Evolutionary conservation across 2,329 filamentous ascomycete genomes (phyloP).

Genomic region (Penicillium sp.): DNA sequence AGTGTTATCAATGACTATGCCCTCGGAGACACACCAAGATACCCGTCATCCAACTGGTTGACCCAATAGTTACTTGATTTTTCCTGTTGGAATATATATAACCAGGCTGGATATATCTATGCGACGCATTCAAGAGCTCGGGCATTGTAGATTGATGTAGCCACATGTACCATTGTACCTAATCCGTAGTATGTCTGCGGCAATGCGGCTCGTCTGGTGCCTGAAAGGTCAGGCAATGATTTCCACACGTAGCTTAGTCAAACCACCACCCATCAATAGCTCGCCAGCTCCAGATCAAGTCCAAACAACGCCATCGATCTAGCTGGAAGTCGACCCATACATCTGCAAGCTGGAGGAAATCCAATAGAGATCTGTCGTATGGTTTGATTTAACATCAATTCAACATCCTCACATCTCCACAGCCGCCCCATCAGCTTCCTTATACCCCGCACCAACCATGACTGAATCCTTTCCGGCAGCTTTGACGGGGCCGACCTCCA

Average conservation of each 20-base stretch:
- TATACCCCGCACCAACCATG: constrained; percentile 26
- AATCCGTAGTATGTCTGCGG: not conserved
- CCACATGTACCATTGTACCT: too few species aligned
- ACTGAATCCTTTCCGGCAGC: constrained; percentile 38
- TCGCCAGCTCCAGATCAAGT: not conserved
- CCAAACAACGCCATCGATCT: not conserved
- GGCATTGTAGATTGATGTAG: too few species aligned
- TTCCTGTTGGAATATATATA: too few species aligned
- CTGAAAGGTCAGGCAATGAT: not conserved
- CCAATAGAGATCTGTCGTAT: not conserved
- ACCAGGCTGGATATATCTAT: too few species aligned
- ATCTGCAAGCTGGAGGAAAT: not conserved
- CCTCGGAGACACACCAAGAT: too few species aligned
- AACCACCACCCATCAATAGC: constrained; percentile 6
- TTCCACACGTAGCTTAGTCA: constrained; percentile 10
- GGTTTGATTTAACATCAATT: not conserved
- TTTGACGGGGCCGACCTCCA: constrained; percentile 55
- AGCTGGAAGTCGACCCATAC: not conserved
- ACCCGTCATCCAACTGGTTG: too few species aligned
- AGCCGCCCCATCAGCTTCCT: not conserved
- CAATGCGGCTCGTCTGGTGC: not conserved
- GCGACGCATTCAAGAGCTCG: too few species aligned
- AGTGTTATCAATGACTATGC: too few species aligned
- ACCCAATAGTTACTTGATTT: too few species aligned
- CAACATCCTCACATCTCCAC: not conserved